Evolutionary conservation across 164 flowering plant species (phyloP), one percentile per base, ranked within the genome.

Genomic region (Macadamia integrifolia): DNA sequence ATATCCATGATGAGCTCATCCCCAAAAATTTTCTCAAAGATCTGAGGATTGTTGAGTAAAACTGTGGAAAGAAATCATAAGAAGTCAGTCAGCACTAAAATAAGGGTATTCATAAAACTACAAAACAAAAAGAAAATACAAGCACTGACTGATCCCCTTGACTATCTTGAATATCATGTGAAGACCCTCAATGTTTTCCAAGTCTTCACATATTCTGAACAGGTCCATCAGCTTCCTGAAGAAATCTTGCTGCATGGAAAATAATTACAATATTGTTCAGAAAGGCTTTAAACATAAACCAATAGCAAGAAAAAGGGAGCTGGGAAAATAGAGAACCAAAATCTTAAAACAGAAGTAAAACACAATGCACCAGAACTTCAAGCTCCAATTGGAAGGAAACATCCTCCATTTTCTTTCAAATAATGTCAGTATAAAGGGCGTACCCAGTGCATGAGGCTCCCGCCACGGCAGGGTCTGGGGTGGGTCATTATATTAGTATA

Each of bases 1-100:
- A 94, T 76, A 76, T 94, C 98, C 97, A 94, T 89, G 71, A 94
- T 85, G 73, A 87, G 66, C 44, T 94, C 99, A 75, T 94, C 98
- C 58, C 91, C 84, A 76, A 94, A 92, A 48, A 94, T 82, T 80
- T 82, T 92, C 77, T 92, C 99, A 78, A 88, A 89, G 56, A 94
- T 89, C 74, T 82, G 97, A 58, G 88, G 69, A 66, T 84, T 89
- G 74, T 94, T 94, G 42, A 94, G 89, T 68, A 88, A 49, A 77
- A 94, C 99, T 94, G 97, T 85, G 87, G 30, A 32, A 80, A 65
- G 31, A 23, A 61, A 62, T 75, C 8, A 46, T 11, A 63, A 52
- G 43, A 56, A 3, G 48, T 59, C 30, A 64, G 6, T 66, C 30
- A 70, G 53, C 49, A 63, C 35, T 43, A 67, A 11, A 46, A 58